These are phyloP conservation scores for Xylaria multiplex DNA, from an alignment of 2,329 filamentous ascomycete species.

Conservation along the genomic window DNA sequence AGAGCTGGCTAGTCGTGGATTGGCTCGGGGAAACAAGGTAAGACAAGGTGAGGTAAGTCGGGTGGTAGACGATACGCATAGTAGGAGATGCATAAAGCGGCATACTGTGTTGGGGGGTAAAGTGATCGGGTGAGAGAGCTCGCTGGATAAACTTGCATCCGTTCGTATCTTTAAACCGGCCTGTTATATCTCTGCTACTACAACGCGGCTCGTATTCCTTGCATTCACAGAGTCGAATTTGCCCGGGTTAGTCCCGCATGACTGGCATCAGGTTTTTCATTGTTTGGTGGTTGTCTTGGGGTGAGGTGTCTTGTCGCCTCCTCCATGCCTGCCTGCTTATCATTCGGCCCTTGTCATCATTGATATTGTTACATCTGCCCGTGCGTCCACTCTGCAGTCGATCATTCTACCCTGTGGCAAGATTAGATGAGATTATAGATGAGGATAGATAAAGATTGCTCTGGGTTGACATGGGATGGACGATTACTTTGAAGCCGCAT, in stretches of 20 bases:
- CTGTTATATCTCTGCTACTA: slow-evolving; percentile 6
- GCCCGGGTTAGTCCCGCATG: background rate
- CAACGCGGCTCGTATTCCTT: slow-evolving; percentile 7
- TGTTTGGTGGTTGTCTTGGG: background rate
- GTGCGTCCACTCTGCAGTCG: slow-evolving; percentile 18
- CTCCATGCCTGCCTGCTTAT: slow-evolving; percentile 1
- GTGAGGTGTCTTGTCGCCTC: background rate
- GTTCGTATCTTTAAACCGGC: background rate
- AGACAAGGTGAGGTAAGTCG: background rate
- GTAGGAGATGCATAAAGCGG: slow-evolving; percentile 7
- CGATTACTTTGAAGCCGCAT: slow-evolving; percentile 7
- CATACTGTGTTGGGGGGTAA: slow-evolving; percentile 17
- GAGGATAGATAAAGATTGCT: background rate
- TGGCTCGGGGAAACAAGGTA: slow-evolving; percentile 6
- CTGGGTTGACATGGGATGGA: background rate
- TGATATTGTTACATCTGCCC: background rate
- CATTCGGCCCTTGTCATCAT: background rate
- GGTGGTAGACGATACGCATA: background rate
- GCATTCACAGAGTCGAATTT: background rate
- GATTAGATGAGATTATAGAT: slow-evolving; percentile 18
- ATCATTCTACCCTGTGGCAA: slow-evolving; percentile 18
- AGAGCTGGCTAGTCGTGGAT: background rate
- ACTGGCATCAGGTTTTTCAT: background rate
- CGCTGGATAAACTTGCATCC: slow-evolving; percentile 16
- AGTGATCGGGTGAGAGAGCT: slow-evolving; percentile 11